These are phyloP conservation scores for Protomyces arabidopsidicola DNA, from an alignment of 1,139 yeast genomes.

Conservation along the genomic window DNA sequence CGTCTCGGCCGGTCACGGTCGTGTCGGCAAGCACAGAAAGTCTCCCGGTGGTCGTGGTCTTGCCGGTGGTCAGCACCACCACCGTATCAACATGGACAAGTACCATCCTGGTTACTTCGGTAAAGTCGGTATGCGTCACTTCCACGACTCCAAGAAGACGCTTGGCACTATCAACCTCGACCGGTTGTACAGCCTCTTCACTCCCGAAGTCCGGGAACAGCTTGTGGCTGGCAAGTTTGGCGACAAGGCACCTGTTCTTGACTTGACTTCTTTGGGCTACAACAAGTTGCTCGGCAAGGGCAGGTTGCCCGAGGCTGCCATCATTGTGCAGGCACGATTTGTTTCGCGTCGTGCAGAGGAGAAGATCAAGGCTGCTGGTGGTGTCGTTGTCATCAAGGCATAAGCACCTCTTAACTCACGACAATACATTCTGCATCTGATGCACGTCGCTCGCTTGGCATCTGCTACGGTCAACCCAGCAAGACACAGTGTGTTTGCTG, in stretches of 20 bases:
- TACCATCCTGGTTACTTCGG: constrained; percentile 99
- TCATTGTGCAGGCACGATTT: constrained; percentile 98
- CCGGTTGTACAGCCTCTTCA: constrained; percentile 97
- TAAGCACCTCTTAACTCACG: constrained; percentile 43
- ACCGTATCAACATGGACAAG: constrained; percentile 99
- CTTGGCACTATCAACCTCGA: constrained; percentile 96
- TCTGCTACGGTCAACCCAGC: not conserved
- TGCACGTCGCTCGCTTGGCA: not conserved
- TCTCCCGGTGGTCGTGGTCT: constrained; percentile 99
- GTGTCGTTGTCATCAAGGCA: constrained; percentile 99
- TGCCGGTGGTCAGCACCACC: constrained; percentile 99
- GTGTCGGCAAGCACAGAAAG: constrained; percentile 99
- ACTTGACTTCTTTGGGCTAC: constrained; percentile 56
- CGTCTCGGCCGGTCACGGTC: constrained; percentile 99
- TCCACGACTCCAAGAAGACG: constrained; percentile 77
- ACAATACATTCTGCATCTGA: not conserved
- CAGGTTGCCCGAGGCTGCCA: constrained; percentile 95
- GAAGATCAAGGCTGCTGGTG: constrained; percentile 99
- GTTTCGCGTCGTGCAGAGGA: constrained; percentile 99
- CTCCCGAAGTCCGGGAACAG: constrained; percentile 91
- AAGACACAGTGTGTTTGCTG: too few species aligned
- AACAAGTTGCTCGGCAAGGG: constrained; percentile 99
- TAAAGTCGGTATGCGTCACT: constrained; percentile 99
- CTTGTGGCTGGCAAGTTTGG: constrained; percentile 80
- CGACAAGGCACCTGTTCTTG: constrained; percentile 70